Conservation (phyloP, 1,139 yeast species). For the Candida smagusa region DNA sequence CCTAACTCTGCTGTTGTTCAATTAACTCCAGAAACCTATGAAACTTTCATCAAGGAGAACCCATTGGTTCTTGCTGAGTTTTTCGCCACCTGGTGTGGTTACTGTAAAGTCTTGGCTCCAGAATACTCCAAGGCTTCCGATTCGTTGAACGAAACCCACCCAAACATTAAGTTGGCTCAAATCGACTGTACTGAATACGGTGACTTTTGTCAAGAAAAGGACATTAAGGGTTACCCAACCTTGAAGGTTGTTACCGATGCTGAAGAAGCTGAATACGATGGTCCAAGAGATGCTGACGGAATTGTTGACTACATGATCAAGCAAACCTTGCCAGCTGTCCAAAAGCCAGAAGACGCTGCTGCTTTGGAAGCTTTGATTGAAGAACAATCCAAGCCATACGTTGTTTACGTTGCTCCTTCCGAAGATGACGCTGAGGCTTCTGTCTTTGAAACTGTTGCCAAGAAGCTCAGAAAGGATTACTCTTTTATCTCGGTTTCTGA, state of each 20-base stretch:
- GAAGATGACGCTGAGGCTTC: conserved; percentile 6
- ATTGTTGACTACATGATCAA: conserved; percentile 78
- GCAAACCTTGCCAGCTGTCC: conserved; percentile 80
- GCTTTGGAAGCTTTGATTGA: conserved; percentile 49
- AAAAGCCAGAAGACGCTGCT: conserved; percentile 43
- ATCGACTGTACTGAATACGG: conserved; percentile 89
- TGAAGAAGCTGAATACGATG: conserved; percentile 49
- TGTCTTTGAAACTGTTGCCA: conserved; percentile 15
- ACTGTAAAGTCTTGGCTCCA: conserved; percentile 93
- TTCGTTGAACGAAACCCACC: conserved; percentile 52
- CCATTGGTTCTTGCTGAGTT: conserved; percentile 90
- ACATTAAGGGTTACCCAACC: conserved; percentile 89
- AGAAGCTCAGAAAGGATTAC: conserved; percentile 37
- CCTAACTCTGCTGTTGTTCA: conserved; percentile 87
- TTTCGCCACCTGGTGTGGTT: conserved; percentile 99
- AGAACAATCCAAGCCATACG: conserved; percentile 50
- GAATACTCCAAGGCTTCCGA: conserved; percentile 87
- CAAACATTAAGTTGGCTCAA: conserved; percentile 77
- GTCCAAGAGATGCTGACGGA: conserved; percentile 79
- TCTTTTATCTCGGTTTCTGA: conserved; percentile 58
- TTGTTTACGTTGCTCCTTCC: conserved; percentile 36
- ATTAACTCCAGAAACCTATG: conserved; percentile 59
- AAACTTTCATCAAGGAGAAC: conserved; percentile 62
- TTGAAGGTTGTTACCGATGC: conserved; percentile 69
- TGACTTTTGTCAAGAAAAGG: conserved; percentile 72